phyloP scores from a whole-genome alignment of 768 basidiomycete genomes.

The Mycena amicta region DNA sequence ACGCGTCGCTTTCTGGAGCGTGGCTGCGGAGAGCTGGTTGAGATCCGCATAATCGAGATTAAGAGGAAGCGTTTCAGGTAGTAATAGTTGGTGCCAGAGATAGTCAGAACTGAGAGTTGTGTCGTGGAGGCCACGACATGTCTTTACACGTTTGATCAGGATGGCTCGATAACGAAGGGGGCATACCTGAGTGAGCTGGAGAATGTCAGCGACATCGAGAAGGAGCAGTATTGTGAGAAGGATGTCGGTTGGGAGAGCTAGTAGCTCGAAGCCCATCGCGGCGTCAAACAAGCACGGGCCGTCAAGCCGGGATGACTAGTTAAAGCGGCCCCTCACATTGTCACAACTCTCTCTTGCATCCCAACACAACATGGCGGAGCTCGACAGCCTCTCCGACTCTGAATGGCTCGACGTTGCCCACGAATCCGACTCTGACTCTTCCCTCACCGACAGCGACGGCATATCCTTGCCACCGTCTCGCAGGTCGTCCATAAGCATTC shows the following conservation, averaged over 20 bases:
- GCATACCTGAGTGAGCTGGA: slow-evolving; percentile 52
- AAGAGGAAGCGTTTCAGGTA: slow-evolving; percentile 44
- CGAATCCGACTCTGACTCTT: slow-evolving; percentile 71
- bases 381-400: slow-evolving; percentile 72
- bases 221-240: slow-evolving; percentile 38
- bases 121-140: slow-evolving; percentile 63
- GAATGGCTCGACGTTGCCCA: slow-evolving; percentile 84
- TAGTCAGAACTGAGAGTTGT: slow-evolving; percentile 49
- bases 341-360: background rate
- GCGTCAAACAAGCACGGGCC: background rate
- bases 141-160: no score
- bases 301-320: background rate
- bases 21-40: slow-evolving; percentile 37
- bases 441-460: slow-evolving; percentile 37
- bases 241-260: slow-evolving; percentile 47
- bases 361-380: slow-evolving; percentile 57
- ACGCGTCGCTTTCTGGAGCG: slow-evolving; percentile 41
- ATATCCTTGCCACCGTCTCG: slow-evolving; percentile 60
- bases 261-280: slow-evolving; percentile 19
- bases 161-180: no score
- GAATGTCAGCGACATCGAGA: slow-evolving; percentile 42
- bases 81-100: slow-evolving; percentile 52
- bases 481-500: slow-evolving; percentile 68
- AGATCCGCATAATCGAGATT: slow-evolving; percentile 42
- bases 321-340: background rate